Percentiles rank a stretch among this genome's conserved stretches.
phyloP scores from a whole-genome alignment of 208 protist species.

The Strigomonas culicis region DNA sequence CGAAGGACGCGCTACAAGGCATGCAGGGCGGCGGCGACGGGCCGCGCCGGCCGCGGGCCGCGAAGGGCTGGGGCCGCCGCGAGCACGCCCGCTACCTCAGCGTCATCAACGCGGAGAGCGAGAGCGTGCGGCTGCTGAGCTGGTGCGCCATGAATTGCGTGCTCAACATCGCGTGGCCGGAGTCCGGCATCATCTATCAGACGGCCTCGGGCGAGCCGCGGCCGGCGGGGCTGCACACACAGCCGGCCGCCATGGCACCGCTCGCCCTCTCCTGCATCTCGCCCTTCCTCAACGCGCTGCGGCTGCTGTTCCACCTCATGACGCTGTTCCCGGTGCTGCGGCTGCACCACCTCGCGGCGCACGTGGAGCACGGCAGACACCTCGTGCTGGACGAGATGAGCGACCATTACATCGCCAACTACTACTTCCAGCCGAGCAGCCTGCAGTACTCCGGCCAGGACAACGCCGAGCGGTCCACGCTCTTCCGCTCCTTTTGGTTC shows the following conservation, averaged over 20 bases:
- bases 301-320: slow-evolving; percentile 52
- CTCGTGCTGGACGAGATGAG: slow-evolving; percentile 37
- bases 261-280: slow-evolving; percentile 40
- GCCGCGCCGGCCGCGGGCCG: slow-evolving; percentile 1
- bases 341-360: slow-evolving; percentile 40
- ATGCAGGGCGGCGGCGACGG: slow-evolving; percentile 16
- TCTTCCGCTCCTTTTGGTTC: slow-evolving; percentile 78
- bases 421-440: slow-evolving; percentile 41
- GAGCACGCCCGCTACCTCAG: slow-evolving; percentile 26
- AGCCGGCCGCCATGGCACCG: slow-evolving; percentile 25
- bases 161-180: slow-evolving; percentile 74
- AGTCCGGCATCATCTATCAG: slow-evolving; percentile 72
- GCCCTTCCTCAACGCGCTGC: slow-evolving; percentile 56
- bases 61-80: slow-evolving; percentile 2
- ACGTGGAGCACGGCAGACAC: slow-evolving; percentile 46
- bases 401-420: slow-evolving; percentile 52
- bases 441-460: slow-evolving; percentile 16
- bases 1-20: slow-evolving; percentile 31
- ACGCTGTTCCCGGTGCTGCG: slow-evolving; percentile 60
- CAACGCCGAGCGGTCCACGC: slow-evolving; percentile 17
- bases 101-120: slow-evolving; percentile 53
- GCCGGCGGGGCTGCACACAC: slow-evolving; percentile 16
- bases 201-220: slow-evolving; percentile 16
- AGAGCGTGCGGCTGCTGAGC: slow-evolving; percentile 48
- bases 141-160: slow-evolving; percentile 46